Percentiles rank a stretch among this genome's conserved stretches.
Evolutionary conservation across 192 early-diverging fungal genomes (phyloP).

Genomic region (Kappamyces sp.): DNA sequence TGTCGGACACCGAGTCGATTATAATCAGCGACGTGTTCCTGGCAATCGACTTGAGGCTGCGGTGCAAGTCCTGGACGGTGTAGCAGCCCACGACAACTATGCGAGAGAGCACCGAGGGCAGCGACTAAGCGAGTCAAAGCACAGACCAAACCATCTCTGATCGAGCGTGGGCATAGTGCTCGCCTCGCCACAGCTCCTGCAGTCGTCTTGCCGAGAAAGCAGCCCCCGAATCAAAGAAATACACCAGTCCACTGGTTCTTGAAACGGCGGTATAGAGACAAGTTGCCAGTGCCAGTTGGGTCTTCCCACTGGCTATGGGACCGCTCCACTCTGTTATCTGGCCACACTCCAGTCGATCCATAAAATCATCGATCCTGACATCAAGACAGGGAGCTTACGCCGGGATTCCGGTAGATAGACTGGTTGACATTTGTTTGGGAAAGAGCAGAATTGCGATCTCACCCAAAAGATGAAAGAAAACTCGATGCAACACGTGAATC

Average conservation of each 20-base stretch:
- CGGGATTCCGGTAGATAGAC: slow-evolving; percentile 4
- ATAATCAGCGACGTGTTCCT: no score
- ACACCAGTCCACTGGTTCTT: background rate
- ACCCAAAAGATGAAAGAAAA: background rate
- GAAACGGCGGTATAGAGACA: background rate
- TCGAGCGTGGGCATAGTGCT: slow-evolving; percentile 1
- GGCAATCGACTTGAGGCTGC: no score
- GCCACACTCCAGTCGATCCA: background rate
- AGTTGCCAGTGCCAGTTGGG: background rate
- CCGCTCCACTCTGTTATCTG: slow-evolving; percentile 4
- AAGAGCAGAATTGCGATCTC: background rate
- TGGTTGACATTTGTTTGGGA: background rate
- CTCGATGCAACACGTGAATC: background rate
- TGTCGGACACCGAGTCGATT: slow-evolving; percentile 1
- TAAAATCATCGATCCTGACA: background rate
- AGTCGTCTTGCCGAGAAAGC: background rate
- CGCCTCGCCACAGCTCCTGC: background rate
- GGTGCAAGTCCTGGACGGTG: no score
- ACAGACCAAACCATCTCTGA: slow-evolving; percentile 1
- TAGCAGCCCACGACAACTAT: no score
- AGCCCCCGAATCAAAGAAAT: slow-evolving; percentile 1
- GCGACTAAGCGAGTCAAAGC: background rate
- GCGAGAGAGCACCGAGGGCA: no score
- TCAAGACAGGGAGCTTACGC: background rate
- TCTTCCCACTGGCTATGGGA: background rate